These are phyloP conservation scores for Collybia sordida DNA, from an alignment of 768 basidiomycete genomes.

Conservation along the genomic window DNA sequence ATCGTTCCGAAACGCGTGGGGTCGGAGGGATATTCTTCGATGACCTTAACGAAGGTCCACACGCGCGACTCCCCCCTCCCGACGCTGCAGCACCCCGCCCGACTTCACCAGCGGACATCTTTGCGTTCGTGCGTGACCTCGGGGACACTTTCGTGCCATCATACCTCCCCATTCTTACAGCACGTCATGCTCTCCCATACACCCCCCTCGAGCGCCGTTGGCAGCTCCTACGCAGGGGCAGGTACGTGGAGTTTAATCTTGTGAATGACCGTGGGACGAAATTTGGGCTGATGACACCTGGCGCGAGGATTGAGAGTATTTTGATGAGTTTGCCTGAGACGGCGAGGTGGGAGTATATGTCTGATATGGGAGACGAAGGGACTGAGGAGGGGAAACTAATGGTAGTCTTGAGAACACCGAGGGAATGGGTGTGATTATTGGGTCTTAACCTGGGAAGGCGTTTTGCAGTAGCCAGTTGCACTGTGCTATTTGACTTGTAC, in stretches of 20 bases:
- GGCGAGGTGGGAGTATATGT: constrained; percentile 89
- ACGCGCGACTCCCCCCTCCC: constrained; percentile 57
- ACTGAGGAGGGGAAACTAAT: constrained; percentile 69
- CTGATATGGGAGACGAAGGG: constrained; percentile 64
- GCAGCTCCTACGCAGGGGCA: constrained; percentile 88
- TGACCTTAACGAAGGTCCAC: constrained; percentile 71
- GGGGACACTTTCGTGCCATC: constrained; percentile 86
- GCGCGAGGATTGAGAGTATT: constrained; percentile 86
- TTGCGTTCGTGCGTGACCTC: constrained; percentile 68
- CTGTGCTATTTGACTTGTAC: too few species aligned
- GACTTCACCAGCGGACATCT: constrained; percentile 64
- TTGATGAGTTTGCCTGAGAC: constrained; percentile 88
- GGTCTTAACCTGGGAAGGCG: neutral
- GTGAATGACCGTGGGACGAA: constrained; percentile 87
- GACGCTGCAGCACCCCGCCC: constrained; percentile 43
- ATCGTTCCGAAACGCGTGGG: constrained; percentile 83
- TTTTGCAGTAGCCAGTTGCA: too few species aligned
- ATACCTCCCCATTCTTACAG: constrained; percentile 82
- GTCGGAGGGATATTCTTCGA: constrained; percentile 97
- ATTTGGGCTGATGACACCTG: constrained; percentile 82
- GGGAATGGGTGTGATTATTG: constrained; percentile 52
- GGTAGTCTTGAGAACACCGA: constrained; percentile 59
- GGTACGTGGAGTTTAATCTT: constrained; percentile 95
- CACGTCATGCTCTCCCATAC: constrained; percentile 52
- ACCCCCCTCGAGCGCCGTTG: constrained; percentile 77